phyloP scores from a whole-genome alignment of 306 rosid genomes.

The Mucuna pruriens region DNA sequence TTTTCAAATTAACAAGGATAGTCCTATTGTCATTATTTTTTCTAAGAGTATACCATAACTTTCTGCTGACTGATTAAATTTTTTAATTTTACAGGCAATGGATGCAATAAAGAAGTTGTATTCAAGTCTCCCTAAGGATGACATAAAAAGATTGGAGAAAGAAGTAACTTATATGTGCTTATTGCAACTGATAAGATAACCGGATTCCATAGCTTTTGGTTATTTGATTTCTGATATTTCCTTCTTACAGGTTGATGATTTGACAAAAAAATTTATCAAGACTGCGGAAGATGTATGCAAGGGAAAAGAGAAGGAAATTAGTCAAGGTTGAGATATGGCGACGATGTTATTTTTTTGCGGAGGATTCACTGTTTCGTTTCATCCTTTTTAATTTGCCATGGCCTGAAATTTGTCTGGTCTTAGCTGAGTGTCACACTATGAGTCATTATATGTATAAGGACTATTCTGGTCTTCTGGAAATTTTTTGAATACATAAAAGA shows the following conservation, averaged over 20 bases:
- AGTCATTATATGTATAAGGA: neutral
- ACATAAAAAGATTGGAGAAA: conserved; percentile 88
- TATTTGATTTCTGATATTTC: conserved; percentile 34
- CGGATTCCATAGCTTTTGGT: conserved; percentile 25
- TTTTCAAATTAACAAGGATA: neutral
- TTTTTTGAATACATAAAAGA: neutral
- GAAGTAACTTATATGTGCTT: conserved; percentile 60
- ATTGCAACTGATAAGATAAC: neutral
- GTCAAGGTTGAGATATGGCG: conserved; percentile 53
- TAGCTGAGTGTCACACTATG: neutral
- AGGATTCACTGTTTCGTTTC: neutral
- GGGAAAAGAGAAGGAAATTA: conserved; percentile 86
- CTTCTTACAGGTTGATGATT: conserved; percentile 72
- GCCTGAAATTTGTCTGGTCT: no score
- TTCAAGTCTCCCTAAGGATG: conserved; percentile 81
- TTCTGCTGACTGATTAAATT: conserved; percentile 24
- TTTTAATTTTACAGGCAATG: conserved; percentile 70
- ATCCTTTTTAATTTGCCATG: no score
- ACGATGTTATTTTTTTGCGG: neutral
- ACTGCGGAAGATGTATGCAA: conserved; percentile 82
- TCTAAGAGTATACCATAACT: neutral
- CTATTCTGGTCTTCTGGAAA: neutral
- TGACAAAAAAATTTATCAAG: conserved; percentile 84
- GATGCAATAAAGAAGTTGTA: conserved; percentile 76
- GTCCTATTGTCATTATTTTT: neutral